Conservation (phyloP, 306 rosid genomes). For the Pterocarpus santalinus region DNA sequence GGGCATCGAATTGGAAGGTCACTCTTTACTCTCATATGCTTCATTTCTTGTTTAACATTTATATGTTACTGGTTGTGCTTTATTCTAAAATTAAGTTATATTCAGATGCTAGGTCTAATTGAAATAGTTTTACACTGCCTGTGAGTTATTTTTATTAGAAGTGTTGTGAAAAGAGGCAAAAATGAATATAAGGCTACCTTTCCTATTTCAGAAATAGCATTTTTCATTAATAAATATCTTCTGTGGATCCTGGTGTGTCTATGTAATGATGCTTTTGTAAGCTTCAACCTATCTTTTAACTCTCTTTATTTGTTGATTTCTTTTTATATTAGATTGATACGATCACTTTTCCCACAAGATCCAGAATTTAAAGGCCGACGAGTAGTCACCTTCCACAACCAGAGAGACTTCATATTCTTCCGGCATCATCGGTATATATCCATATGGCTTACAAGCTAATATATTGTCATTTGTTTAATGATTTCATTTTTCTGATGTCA, state of each 20-base stretch:
- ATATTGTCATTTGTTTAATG: conserved; percentile 1
- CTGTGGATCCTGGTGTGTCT: conserved; percentile 12
- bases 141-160: conserved; percentile 20
- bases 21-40: conserved; percentile 17
- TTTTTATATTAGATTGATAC: conserved; percentile 68
- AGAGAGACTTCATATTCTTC: conserved; percentile 90
- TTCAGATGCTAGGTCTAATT: conserved; percentile 14
- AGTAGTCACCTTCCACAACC: conserved; percentile 96
- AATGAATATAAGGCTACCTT: conserved; percentile 16
- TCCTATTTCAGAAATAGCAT: conserved; percentile 8
- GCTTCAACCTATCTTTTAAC: conserved; percentile 24
- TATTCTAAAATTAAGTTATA: conserved; percentile 4
- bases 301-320: conserved; percentile 36
- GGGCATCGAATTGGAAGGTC: conserved; percentile 97
- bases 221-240: conserved; percentile 23
- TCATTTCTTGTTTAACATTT: conserved; percentile 8
- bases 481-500: conserved; percentile 41
- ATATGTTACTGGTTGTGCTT: conserved; percentile 9
- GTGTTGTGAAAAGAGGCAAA: background rate
- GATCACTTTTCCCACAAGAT: conserved; percentile 88
- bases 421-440: conserved; percentile 84
- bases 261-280: conserved; percentile 20
- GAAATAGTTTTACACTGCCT: conserved; percentile 21
- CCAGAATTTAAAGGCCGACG: conserved; percentile 89
- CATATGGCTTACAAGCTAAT: conserved; percentile 8